These are phyloP conservation scores for Naumovozyma dairenensis DNA, from an alignment of 805 yeast genomes.

Conservation along the genomic window DNA sequence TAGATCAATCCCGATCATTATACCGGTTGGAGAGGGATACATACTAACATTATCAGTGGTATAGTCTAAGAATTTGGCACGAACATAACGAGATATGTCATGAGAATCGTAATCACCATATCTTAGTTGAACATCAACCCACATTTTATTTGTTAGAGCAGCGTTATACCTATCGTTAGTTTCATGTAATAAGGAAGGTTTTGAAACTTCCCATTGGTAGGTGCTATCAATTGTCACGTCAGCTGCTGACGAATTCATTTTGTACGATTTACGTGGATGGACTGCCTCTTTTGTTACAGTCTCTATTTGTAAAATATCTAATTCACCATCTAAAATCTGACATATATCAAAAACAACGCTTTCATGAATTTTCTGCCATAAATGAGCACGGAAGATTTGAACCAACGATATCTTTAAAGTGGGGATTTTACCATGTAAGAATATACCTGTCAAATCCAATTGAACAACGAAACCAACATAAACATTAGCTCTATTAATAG, in stretches of 20 bases:
- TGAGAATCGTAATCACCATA: conserved; percentile 98
- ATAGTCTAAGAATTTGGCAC: conserved; percentile 88
- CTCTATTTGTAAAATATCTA: conserved; percentile 75
- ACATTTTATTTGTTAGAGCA: conserved; percentile 57
- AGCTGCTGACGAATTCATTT: conserved; percentile 93
- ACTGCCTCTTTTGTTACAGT: conserved; percentile 83
- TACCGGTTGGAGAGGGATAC: conserved; percentile 91
- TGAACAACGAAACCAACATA: conserved; percentile 97
- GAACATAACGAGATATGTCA: conserved; percentile 85
- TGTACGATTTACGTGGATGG: conserved; percentile 94
- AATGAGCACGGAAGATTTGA: conserved; percentile 93
- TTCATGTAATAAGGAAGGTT: conserved; percentile 73
- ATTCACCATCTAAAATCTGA: conserved; percentile 81
- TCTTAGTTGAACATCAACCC: conserved; percentile 91
- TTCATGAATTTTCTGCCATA: conserved; percentile 98
- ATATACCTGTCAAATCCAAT: conserved; percentile 90
- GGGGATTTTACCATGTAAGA: conserved; percentile 95
- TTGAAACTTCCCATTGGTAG: conserved; percentile 71
- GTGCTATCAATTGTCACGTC: conserved; percentile 72
- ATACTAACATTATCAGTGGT: conserved; percentile 76
- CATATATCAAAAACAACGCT: conserved; percentile 87
- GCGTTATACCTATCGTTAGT: conserved; percentile 53
- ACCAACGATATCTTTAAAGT: conserved; percentile 90
- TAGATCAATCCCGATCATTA: conserved; percentile 80
- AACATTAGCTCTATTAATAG: conserved; percentile 94